Percentiles rank a stretch among this genome's conserved stretches.
These are phyloP conservation scores for Beauveria varroae DNA, from an alignment of 2,329 filamentous ascomycete genomes.

Conservation along the genomic window DNA sequence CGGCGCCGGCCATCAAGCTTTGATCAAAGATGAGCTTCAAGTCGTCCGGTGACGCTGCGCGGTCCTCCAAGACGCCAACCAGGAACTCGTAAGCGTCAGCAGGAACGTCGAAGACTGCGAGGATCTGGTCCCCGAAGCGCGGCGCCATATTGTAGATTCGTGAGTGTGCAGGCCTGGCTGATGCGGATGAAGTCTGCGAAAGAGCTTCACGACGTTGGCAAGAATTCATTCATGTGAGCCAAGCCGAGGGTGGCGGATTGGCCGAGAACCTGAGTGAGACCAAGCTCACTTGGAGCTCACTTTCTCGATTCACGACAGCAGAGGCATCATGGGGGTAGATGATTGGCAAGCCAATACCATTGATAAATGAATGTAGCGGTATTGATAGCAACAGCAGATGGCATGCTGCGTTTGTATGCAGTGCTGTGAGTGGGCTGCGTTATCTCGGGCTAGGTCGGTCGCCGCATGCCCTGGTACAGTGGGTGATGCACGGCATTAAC, in stretches of 20 bases:
- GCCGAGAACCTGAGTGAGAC: not conserved
- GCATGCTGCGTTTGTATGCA: not conserved
- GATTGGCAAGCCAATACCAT: not conserved
- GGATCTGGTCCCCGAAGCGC: constrained; percentile 19
- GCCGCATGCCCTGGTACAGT: not conserved
- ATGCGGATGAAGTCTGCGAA: not conserved
- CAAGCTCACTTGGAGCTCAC: constrained; percentile 8
- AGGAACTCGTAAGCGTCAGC: constrained; percentile 25
- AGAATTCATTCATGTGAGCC: not conserved
- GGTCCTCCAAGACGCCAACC: constrained; percentile 22
- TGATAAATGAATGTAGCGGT: not conserved
- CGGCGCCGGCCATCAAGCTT: constrained; percentile 25
- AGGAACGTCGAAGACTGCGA: constrained; percentile 26
- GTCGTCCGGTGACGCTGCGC: constrained; percentile 20
- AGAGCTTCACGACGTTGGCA: not conserved
- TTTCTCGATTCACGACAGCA: not conserved
- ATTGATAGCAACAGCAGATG: constrained; percentile 2
- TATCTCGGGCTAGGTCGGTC: not conserved
- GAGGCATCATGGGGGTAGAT: not conserved
- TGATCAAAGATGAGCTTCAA: constrained; percentile 20
- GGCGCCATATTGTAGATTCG: not conserved
- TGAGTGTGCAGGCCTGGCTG: not conserved
- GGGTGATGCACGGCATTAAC: not conserved
- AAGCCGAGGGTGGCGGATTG: not conserved
- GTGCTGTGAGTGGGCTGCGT: not conserved